Evolutionary conservation across 768 basidiomycete species (phyloP).

Genomic region (Lentinula detonsa): DNA sequence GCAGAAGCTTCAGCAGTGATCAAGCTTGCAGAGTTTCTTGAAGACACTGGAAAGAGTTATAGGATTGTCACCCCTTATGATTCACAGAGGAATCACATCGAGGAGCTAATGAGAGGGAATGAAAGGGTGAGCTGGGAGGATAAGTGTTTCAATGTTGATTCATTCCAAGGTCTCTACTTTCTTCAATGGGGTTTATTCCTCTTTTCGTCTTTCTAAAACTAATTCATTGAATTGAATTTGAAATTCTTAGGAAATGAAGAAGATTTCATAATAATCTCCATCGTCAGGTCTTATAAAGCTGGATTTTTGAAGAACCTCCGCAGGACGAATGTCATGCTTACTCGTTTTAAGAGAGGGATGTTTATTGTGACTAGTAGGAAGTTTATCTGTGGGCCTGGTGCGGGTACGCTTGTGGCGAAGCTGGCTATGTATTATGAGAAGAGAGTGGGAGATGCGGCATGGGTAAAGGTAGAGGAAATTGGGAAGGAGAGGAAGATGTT

Average conservation of each 20-base stretch:
- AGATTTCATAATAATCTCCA: slow-evolving; percentile 67
- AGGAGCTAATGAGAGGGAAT: slow-evolving; percentile 41
- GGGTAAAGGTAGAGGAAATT: slow-evolving; percentile 33
- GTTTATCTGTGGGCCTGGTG: slow-evolving; percentile 54
- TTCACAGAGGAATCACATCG: slow-evolving; percentile 57
- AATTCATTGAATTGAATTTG: slow-evolving; percentile 8
- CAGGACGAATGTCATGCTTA: slow-evolving; percentile 86
- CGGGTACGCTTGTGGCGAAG: slow-evolving; percentile 37
- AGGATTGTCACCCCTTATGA: slow-evolving; percentile 82
- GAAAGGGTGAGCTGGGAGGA: slow-evolving; percentile 54
- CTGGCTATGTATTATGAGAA: slow-evolving; percentile 31
- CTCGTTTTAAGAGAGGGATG: slow-evolving; percentile 75
- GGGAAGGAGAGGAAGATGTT: slow-evolving; percentile 26
- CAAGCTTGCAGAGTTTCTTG: slow-evolving; percentile 50
- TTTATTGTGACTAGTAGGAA: slow-evolving; percentile 58
- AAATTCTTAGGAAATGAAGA: slow-evolving; percentile 68
- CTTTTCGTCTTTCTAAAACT: neutral
- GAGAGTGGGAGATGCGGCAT: slow-evolving; percentile 29
- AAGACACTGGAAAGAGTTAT: slow-evolving; percentile 42
- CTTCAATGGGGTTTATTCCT: slow-evolving; percentile 8
- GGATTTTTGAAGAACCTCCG: slow-evolving; percentile 65
- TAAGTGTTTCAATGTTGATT: slow-evolving; percentile 80
- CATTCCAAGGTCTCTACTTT: slow-evolving; percentile 66
- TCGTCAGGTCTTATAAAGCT: slow-evolving; percentile 51
- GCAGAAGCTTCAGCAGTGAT: slow-evolving; percentile 52